Evolutionary conservation across 306 rosid genomes (phyloP), one percentile per base, ranked within the genome.

Genomic region (Delonix regia): DNA sequence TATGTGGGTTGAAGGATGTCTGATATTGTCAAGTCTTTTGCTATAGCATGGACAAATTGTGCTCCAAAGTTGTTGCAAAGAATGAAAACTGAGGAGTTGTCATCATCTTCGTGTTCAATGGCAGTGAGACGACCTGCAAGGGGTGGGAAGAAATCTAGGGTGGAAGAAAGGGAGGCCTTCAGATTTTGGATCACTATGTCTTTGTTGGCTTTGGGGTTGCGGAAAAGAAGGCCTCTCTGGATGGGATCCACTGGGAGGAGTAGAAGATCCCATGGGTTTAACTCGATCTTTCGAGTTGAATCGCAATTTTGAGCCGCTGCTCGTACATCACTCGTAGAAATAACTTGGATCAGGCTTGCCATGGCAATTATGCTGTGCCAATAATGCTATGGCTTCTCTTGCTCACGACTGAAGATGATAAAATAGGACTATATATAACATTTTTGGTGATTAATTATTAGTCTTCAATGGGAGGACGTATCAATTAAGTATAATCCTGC

Each of bases 151-250:
- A n/a, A n/a, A n/a, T n/a, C n/a, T n/a, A n/a, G n/a, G n/a, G n/a
- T n/a, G 78, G 30, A 84, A 84, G 87, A 70, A 3, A 84, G 77
- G 25, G 87, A 61, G 16, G n/a, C 1, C 19, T 74, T 79, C 9
- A 83, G 76, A 53, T 12, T 83, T 5, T 65, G 49, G 47, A 78
- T 83, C n/a, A 34, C 5, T 7, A 7, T 12, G 19, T 16, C 38
- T 63, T 34, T 34, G 38, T 1, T 47, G n/a, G 62, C 0, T 59
- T 22, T 53, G 39, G 78, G 80, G 13, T 64, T 49, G 44, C 57
- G 76, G 11, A 77, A 81, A 33, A 78, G 74, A 30, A 84, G 75
- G 0, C 87, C 87, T 21, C 70, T 76, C 22, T 84, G 84, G 59
- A 52, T 64, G n/a, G 22, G 22, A 19, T 72, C 75, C 13, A 75